Evolutionary conservation across 441 rosid species (phyloP), one percentile per base, ranked within the genome.

Genomic region (Bocquillonia castaneifolia): DNA sequence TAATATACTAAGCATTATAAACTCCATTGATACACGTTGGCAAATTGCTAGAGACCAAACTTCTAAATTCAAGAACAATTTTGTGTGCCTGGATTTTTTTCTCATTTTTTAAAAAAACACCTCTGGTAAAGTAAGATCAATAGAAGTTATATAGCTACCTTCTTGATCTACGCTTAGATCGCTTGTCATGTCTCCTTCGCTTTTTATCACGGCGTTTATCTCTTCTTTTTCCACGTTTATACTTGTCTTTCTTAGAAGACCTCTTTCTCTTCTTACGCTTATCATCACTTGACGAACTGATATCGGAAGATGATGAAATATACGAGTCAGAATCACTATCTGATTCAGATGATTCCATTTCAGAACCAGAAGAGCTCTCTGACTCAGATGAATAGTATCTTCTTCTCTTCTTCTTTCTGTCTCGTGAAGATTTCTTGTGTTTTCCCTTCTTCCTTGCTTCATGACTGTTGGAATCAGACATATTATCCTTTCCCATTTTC

Each of bases 211-310:
- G 95, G 14, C 86, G 83, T 72, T 74, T 91, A 51, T 93, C 96
- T 76, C 92, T 81, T 77, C 79, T 82, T 63, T 85, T 91, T 51
- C 84, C 81, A 76, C 88, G 92, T 58, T 76, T 88, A 75, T 85
- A 73, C 74, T 85, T 91, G 45, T 86, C 98, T 72, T 79, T 82
- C 76, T 78, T 93, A 50, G 90, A 89, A 72, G 85, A 80, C 79
- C 83, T 88, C 80, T 85, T 91, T 70, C 93, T 87, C 84, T 85
- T 91, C 77, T 75, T 88, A 18, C 72, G 88, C 69, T 86, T 85
- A 59, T 93, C 97, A 74, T 87, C 91, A 74, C 97, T 91, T 59
- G 97, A 91, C 69, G 95, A 89, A 70, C 93, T 93, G 54, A 77
- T 69, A 62, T 88, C 86, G 76, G 98, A 88, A 40, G 97, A 85